Base-by-base conservation (phyloP, 2,329 filamentous ascomycete species). In the Fusarium armeniacum region DNA sequence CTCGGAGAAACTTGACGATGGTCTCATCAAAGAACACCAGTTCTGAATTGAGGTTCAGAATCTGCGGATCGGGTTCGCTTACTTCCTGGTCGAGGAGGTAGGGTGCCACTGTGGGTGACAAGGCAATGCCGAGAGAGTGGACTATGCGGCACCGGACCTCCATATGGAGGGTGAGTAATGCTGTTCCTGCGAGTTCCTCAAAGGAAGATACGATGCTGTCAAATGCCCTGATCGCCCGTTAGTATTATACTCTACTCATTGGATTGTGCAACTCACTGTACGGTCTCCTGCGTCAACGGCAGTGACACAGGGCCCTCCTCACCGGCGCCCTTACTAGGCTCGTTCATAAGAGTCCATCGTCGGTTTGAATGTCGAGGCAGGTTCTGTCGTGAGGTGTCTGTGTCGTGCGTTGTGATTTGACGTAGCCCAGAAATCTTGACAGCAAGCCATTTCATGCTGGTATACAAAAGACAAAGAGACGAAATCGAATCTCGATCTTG, bases 381-480 rank as follows among this genome's bases (percentile, higher is more conserved):
- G 35, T 81, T 84, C 38, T 85, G 84, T 43, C 85, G 81, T 69
- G 89, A 86, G 33, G 89, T 89, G 78, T 93, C 89, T 38, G 88
- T 87, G 46, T 92, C 89, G 65, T 91, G 89, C 54, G 87, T 85
- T 22, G 93, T 95, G 74, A 98, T 93, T 76, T 95, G 90, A 43
- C 96, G 89, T 55, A 99, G 85, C 60, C 92, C 86, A n/a, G 86
- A 83, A 43, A 97, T 89, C 81, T 95, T 96, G 72, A 91, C 91
- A 22, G 92, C 90, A 36, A 99, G 88, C 96, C 96, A 99, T 83
- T 97, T 96, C 93, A 98, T 97, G 82, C 94, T 98, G 51, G 94
- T 98, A 79, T 97, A 97, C 36, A 99, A 84, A 40, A 98, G 86
- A 73, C 94, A 98, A 6, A 99, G 83, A 6, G 91, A 91, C 44